These are phyloP conservation scores for Heterobasidion irregulare DNA, from an alignment of 1,284 basidiomycete species.

Conservation along the genomic window DNA sequence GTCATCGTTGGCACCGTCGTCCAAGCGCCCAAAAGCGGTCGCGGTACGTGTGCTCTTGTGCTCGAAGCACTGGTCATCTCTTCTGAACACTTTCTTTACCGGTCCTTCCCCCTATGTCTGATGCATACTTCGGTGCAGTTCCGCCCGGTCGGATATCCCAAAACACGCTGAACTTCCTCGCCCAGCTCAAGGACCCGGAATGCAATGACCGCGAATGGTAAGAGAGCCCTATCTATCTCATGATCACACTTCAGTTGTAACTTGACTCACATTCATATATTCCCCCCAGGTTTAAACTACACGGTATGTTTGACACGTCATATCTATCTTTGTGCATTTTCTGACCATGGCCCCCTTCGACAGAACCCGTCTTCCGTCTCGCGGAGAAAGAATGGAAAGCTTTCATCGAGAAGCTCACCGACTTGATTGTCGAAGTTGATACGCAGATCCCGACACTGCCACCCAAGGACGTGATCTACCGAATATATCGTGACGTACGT, in stretches of 20 bases:
- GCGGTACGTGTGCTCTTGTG: constrained; percentile 54
- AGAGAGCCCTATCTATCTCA: neutral
- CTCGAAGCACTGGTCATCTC: neutral
- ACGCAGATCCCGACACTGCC: constrained; percentile 78
- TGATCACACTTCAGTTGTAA: too few species aligned
- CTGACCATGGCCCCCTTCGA: neutral
- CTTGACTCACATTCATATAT: too few species aligned
- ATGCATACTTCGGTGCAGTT: constrained; percentile 33
- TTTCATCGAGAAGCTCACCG: constrained; percentile 69
- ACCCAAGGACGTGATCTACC: constrained; percentile 77
- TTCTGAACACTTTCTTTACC: neutral
- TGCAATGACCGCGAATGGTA: constrained; percentile 87
- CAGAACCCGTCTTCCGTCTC: constrained; percentile 76
- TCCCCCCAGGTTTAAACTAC: constrained; percentile 59
- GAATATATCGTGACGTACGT: constrained; percentile 79
- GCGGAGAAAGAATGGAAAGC: constrained; percentile 85
- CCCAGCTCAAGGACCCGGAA: constrained; percentile 60
- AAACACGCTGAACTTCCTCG: constrained; percentile 77
- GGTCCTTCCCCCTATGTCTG: neutral
- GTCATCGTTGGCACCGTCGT: constrained; percentile 3
- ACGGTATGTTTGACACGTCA: constrained; percentile 36
- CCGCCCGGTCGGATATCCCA: constrained; percentile 80
- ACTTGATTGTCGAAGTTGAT: constrained; percentile 63
- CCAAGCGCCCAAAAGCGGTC: constrained; percentile 70
- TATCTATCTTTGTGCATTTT: neutral